Percentiles rank a stretch among this genome's conserved stretches.
Evolutionary conservation across 1,139 yeast species (phyloP).

Genomic region (Yamadazyma siamensis): DNA sequence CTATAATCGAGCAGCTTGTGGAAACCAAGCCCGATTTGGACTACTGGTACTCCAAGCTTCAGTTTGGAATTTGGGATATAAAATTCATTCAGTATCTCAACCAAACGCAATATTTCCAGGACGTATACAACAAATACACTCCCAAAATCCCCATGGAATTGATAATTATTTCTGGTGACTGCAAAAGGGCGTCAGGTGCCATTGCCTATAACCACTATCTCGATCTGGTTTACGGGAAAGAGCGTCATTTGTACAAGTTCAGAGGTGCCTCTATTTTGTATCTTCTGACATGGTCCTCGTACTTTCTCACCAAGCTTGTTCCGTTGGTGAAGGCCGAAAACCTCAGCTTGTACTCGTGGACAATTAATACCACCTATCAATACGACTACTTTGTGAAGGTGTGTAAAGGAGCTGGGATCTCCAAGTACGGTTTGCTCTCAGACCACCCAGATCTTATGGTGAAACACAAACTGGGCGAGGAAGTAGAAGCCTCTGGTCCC

Average conservation of each 20-base stretch:
- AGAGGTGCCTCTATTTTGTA: constrained; percentile 41
- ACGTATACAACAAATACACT: constrained; percentile 14
- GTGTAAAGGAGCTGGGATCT: constrained; percentile 22
- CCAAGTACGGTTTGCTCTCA: constrained; percentile 54
- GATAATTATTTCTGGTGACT: constrained; percentile 33
- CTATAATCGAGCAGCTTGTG: constrained; percentile 49
- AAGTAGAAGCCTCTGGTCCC: not conserved
- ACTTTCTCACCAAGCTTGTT: constrained; percentile 33
- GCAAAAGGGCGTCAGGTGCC: constrained; percentile 34
- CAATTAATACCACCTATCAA: constrained; percentile 58
- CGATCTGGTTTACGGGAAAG: constrained; percentile 20
- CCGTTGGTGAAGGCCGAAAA: constrained; percentile 39
- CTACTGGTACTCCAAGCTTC: constrained; percentile 68
- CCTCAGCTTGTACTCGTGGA: constrained; percentile 73
- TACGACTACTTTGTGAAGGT: constrained; percentile 39
- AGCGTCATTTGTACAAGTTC: constrained; percentile 25
- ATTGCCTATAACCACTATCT: constrained; percentile 37
- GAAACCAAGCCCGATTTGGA: constrained; percentile 45
- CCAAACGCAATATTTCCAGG: constrained; percentile 37
- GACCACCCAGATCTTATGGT: constrained; percentile 53
- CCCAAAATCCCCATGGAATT: constrained; percentile 28
- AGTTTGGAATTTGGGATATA: constrained; percentile 80
- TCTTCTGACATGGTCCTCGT: constrained; percentile 37
- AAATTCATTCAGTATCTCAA: constrained; percentile 56
- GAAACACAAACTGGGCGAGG: constrained; percentile 8